Percentiles rank a stretch among this genome's conserved stretches.
These are phyloP conservation scores for Dysphania ambrosioides DNA, from an alignment of 148 eudicot genomes.

Conservation along the genomic window DNA sequence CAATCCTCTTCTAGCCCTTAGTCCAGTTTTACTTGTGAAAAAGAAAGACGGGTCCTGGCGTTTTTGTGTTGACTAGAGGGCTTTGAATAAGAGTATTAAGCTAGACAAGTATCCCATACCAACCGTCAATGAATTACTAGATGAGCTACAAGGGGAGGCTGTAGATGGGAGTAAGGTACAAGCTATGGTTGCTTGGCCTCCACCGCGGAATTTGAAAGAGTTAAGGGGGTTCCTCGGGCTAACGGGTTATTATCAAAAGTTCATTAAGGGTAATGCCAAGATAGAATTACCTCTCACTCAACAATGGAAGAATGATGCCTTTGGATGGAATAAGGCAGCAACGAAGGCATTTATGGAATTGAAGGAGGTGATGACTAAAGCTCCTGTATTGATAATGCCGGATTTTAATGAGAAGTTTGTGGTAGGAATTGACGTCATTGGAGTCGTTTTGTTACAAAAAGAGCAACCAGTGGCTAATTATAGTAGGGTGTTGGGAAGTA, in stretches of 20 bases:
- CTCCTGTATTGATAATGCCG: conserved; percentile 14
- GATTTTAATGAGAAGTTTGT: not conserved
- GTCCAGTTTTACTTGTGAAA: no score
- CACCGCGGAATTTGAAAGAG: no score
- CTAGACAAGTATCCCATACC: no score
- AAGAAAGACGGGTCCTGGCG: no score
- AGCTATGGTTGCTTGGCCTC: no score
- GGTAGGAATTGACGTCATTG: conserved; percentile 15
- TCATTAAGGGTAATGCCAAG: not conserved
- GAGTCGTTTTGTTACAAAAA: not conserved
- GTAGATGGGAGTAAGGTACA: no score
- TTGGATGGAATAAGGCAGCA: not conserved
- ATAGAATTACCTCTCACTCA: not conserved
- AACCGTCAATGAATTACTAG: no score
- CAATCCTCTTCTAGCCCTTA: no score
- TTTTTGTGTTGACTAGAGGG: no score
- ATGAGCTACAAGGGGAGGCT: no score
- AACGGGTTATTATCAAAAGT: not conserved
- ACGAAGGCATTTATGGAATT: not conserved
- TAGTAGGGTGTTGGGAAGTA: not conserved
- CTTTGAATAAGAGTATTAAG: no score
- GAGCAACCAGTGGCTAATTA: not conserved
- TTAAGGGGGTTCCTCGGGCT: no score
- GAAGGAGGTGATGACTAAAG: not conserved
- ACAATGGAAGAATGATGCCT: not conserved